Evolutionary conservation across 257 asterid species (phyloP), one percentile per base, ranked within the genome.

Genomic region (Mentha longifolia): DNA sequence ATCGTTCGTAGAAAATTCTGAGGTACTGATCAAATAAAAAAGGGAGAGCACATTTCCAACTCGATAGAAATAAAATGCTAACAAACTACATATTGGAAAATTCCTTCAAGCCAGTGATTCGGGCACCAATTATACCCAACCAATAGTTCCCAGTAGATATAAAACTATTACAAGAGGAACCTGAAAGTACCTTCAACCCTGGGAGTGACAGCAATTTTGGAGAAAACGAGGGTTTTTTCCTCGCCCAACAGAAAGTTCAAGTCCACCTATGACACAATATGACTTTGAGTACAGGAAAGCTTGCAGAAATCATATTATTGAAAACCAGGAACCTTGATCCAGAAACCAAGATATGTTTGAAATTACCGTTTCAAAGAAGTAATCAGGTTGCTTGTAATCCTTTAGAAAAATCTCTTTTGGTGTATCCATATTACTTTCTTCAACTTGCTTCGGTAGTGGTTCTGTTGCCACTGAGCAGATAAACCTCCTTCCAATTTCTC

Each of bases 371-470:
- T 95, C 98, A 71, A 95, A 92, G 67, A 79, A 92, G 80, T 89
- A 95, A 71, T 86, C 93, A 19, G 99, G 97, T 77, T 86, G 91
- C 80, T 89, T 89, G 88, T 92, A 92, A 76, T 95, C 99, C 88
- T 92, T 95, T 16, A 95, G 52, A 43, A 73, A 95, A 28, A 95
- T 92, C 87, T 95, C 99, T 77, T 88, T 92, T 72, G 97, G 98
- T 61, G 85, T 31, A 70, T 88, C 96, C 99, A 92, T 91, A 11
- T 42, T 77, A 49, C 86, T 74, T 74, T 92, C 97, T 78, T 84
- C 96, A 17, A 68, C 83, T 85, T 81, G 87, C 77, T 85, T 88
- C 9, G 91, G 65, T 56, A 74, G 51, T 61, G 85, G 76, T 72
- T 89, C 95, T 69, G 99, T 86, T 74, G 95, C 92, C 59, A 89